Conservation (phyloP, 768 basidiomycete species). For the Macrocybe gigantea region DNA sequence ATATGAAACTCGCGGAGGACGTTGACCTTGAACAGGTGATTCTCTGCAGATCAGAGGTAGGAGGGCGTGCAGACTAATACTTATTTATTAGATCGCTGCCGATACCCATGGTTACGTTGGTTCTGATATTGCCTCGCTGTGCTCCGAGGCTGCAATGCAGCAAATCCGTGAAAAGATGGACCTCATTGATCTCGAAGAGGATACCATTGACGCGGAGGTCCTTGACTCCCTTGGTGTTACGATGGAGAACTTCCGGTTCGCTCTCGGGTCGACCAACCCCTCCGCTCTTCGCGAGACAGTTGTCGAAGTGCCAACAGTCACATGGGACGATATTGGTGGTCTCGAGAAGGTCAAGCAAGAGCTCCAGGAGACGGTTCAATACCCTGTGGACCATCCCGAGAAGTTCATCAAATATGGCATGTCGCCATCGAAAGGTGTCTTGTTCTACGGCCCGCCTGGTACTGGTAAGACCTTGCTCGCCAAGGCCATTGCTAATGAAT, state of each 20-base stretch:
- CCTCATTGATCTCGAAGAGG: conserved; percentile 90
- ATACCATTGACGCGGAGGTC: conserved; percentile 98
- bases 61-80: conserved; percentile 5
- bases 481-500: conserved; percentile 99
- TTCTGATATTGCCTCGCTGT: conserved; percentile 94
- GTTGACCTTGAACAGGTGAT: conserved; percentile 92
- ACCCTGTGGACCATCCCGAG: conserved; percentile 99
- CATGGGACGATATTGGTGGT: conserved; percentile 99
- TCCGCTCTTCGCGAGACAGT: conserved; percentile 99
- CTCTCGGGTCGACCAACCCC: conserved; percentile 94
- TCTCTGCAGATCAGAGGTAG: background rate
- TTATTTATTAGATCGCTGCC: conserved; percentile 73
- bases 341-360: conserved; percentile 99
- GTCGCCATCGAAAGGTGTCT: conserved; percentile 98
- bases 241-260: conserved; percentile 99
- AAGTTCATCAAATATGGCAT: conserved; percentile 99
- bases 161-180: conserved; percentile 99
- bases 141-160: conserved; percentile 99
- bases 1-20: conserved; percentile 97
- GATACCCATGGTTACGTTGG: conserved; percentile 99
- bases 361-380: conserved; percentile 98
- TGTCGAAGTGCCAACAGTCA: conserved; percentile 97
- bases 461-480: conserved; percentile 99
- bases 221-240: conserved; percentile 98
- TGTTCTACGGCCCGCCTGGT: conserved; percentile 99